Percentiles rank a stretch among this genome's conserved stretches.
phyloP scores from a whole-genome alignment of 129 eudicot genomes.

The Flaveria sonorensis region DNA sequence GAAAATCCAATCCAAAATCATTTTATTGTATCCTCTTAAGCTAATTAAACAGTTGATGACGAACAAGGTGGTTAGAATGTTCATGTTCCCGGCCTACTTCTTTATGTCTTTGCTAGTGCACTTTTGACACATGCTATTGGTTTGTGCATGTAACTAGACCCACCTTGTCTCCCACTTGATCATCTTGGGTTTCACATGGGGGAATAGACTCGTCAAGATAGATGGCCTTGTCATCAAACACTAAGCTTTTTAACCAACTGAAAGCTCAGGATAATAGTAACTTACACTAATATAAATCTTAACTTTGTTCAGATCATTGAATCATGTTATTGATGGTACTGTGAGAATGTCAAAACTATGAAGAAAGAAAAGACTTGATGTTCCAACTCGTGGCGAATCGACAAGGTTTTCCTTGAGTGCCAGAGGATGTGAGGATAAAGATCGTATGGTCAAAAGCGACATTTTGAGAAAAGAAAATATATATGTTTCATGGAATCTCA shows the following conservation, averaged over 20 bases:
- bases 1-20: not conserved
- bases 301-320: not conserved
- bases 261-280: slow-evolving; percentile 14
- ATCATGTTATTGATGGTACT: slow-evolving; percentile 22
- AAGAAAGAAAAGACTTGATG: slow-evolving; percentile 21
- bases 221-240: slow-evolving; percentile 23
- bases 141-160: slow-evolving; percentile 21
- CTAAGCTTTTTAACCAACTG: slow-evolving; percentile 10
- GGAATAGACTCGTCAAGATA: slow-evolving; percentile 20
- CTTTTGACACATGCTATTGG: slow-evolving; percentile 24
- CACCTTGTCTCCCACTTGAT: slow-evolving; percentile 37
- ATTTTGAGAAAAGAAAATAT: slow-evolving; percentile 37
- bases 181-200: slow-evolving; percentile 1
- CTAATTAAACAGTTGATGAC: slow-evolving; percentile 14
- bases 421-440: slow-evolving; percentile 26
- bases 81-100: slow-evolving; percentile 15
- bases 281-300: slow-evolving; percentile 7
- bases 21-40: slow-evolving; percentile 13
- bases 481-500: slow-evolving; percentile 46
- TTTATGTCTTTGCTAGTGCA: slow-evolving; percentile 28
- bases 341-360: slow-evolving; percentile 39
- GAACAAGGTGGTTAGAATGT: slow-evolving; percentile 12
- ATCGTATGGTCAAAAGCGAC: slow-evolving; percentile 38
- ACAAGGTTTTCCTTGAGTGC: slow-evolving; percentile 35
- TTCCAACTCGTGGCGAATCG: slow-evolving; percentile 31